Conservation (phyloP, 768 basidiomycete genomes). For the Rhizopogon vesiculosus region DNA sequence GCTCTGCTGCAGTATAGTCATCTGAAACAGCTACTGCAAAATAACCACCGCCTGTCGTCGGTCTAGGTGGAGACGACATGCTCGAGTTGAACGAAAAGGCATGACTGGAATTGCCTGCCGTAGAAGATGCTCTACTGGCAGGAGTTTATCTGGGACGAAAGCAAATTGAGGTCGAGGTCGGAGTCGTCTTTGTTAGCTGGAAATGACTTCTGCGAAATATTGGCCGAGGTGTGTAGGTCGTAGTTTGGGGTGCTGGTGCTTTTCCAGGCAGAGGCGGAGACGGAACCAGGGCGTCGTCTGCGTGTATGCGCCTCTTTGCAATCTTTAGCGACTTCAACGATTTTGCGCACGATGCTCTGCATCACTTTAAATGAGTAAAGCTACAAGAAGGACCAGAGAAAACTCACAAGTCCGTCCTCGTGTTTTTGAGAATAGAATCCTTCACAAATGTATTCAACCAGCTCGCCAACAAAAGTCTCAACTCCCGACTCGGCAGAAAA, state of each 20-base stretch:
- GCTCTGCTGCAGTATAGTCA: too few species aligned
- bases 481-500: conserved; percentile 75
- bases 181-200: conserved; percentile 48
- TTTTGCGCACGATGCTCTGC: conserved; percentile 69
- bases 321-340: conserved; percentile 80
- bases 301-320: conserved; percentile 67
- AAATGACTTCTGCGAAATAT: conserved; percentile 55
- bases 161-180: conserved; percentile 76
- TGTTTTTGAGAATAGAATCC: conserved; percentile 68
- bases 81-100: too few species aligned
- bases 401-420: conserved; percentile 66
- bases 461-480: conserved; percentile 64
- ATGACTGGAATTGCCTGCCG: too few species aligned
- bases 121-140: too few species aligned
- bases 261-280: conserved; percentile 24
- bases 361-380: neutral
- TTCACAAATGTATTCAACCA: conserved; percentile 76
- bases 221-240: conserved; percentile 48
- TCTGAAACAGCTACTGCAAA: too few species aligned
- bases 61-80: too few species aligned
- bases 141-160: conserved; percentile 39
- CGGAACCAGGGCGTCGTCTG: conserved; percentile 18
- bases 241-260: conserved; percentile 25
- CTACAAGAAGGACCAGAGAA: neutral
- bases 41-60: too few species aligned